These are phyloP conservation scores for Mycena sanguinolenta DNA, from an alignment of 768 basidiomycete species.

Conservation along the genomic window DNA sequence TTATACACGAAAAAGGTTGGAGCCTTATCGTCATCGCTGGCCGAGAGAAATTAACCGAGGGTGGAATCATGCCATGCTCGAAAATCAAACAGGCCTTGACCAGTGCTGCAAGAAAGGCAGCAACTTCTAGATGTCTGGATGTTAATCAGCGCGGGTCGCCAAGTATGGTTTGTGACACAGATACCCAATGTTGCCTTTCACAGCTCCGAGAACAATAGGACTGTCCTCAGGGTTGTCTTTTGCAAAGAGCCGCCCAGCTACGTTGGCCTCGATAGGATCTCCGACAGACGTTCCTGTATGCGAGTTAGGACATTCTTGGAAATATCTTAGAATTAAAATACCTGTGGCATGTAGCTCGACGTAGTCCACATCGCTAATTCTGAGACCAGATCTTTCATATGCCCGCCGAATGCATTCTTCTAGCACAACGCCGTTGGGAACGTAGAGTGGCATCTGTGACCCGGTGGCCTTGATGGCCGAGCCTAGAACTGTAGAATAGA, in stretches of 20 bases:
- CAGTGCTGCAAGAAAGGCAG: slow-evolving; percentile 31
- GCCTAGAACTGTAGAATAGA: slow-evolving; percentile 50
- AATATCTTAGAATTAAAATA: background rate
- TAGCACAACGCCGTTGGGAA: slow-evolving; percentile 47
- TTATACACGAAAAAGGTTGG: too few relatives aligned
- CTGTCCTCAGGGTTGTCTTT: slow-evolving; percentile 23
- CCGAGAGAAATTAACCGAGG: slow-evolving; percentile 44
- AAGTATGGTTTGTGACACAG: slow-evolving; percentile 17
- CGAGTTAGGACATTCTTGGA: slow-evolving; percentile 6
- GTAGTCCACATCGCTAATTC: slow-evolving; percentile 51
- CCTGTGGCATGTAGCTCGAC: slow-evolving; percentile 58
- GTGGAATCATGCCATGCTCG: slow-evolving; percentile 43
- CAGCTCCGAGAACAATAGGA: slow-evolving; percentile 44
- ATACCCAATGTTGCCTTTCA: slow-evolving; percentile 52
- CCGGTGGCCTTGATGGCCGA: slow-evolving; percentile 49
- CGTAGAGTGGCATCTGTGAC: slow-evolving; percentile 43
- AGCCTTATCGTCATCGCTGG: slow-evolving; percentile 43
- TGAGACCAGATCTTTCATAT: slow-evolving; percentile 39
- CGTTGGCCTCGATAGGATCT: slow-evolving; percentile 58
- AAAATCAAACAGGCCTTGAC: slow-evolving; percentile 49
- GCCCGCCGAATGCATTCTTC: slow-evolving; percentile 47
- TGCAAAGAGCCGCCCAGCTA: slow-evolving; percentile 49
- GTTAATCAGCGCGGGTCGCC: slow-evolving; percentile 2
- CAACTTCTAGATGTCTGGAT: slow-evolving; percentile 20
- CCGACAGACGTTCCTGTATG: slow-evolving; percentile 48